Base-by-base conservation (phyloP, 1,284 basidiomycete genomes). In the Puccinia triticina region DNA sequence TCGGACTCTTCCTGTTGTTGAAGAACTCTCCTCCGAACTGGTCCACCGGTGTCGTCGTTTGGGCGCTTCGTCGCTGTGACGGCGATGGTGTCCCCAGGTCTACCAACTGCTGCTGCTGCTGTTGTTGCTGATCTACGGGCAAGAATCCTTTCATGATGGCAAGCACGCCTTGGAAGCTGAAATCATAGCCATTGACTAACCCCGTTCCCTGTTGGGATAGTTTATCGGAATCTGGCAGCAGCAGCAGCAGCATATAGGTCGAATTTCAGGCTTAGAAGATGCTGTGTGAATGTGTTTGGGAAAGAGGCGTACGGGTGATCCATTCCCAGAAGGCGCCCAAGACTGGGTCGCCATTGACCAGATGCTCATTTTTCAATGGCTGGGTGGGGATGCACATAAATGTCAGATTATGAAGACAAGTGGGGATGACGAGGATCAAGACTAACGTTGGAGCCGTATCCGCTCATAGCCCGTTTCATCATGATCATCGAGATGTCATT, bases 291-390 rank as follows among this genome's bases (percentile, higher is more conserved):
- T 34, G 40, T 43, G 12, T 43, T 43, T 43, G 23, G 43, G 34
- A 34, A 2, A 2, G 11, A 77, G 34, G 57, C 64, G 32, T 57
- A 80, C 78, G 78, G 11, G 69, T 57, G 40, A 73, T 48, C 78
- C 78, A 80, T 73, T 80, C 78, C 78, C 78, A 80, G 71, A 80
- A 80, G 3, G 46, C 69, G 40, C 66, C 55, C 32, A 80, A 73
- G 0, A 37, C 55, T 55, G 78, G 46, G 37, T 72, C 72, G 18
- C 53, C 50, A n/a, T 37, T 43, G 16, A 59, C 48, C 29, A 80
- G 53, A 53, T 59, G 69, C 26, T 71, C 48, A 73, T 80, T 80
- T 64, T 69, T 80, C n/a, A 59, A 5, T 29, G 67, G 50, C 78
- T 80, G 57, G 1, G 8, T n/a, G n/a, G n/a, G n/a, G n/a, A n/a